These are phyloP conservation scores for Sungouiozyma intestinalis DNA, from an alignment of 805 yeast genomes.

Conservation along the genomic window DNA sequence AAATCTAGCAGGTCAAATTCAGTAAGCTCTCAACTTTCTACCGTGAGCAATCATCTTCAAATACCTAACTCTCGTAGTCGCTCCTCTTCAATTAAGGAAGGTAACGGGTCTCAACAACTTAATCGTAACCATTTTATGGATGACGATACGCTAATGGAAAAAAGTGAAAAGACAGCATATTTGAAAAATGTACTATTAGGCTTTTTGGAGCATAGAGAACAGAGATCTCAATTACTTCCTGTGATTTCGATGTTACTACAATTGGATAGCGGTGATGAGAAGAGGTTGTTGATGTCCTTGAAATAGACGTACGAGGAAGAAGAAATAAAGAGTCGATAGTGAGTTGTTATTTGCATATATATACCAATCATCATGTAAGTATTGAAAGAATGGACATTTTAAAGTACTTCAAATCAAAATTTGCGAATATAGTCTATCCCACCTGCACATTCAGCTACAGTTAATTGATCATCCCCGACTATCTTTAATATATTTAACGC, in stretches of 20 bases:
- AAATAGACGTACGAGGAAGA: slow-evolving; percentile 9
- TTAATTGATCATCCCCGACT: slow-evolving; percentile 51
- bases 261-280: slow-evolving; percentile 61
- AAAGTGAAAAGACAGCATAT: slow-evolving; percentile 53
- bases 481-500: slow-evolving; percentile 51
- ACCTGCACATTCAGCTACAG: slow-evolving; percentile 69
- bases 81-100: slow-evolving; percentile 10
- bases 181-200: slow-evolving; percentile 86
- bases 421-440: slow-evolving; percentile 50
- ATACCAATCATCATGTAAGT: neutral
- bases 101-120: neutral
- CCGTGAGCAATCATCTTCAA: slow-evolving; percentile 2
- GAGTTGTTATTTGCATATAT: neutral
- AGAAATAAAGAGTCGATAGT: slow-evolving; percentile 1
- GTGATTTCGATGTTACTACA: slow-evolving; percentile 70
- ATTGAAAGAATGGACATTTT: neutral
- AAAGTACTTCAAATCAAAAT: slow-evolving; percentile 5
- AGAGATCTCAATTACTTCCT: slow-evolving; percentile 72
- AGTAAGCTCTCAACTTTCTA: slow-evolving; percentile 18
- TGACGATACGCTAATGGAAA: slow-evolving; percentile 12
- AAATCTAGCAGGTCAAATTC: slow-evolving; percentile 32
- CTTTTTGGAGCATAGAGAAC: slow-evolving; percentile 87
- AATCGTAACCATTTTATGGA: neutral
- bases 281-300: slow-evolving; percentile 49
- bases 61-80: slow-evolving; percentile 8